Percentiles rank a stretch among this genome's conserved stretches.
phyloP scores from a whole-genome alignment of 2,329 filamentous ascomycete genomes.

The Pseudodiploospora longispora region DNA sequence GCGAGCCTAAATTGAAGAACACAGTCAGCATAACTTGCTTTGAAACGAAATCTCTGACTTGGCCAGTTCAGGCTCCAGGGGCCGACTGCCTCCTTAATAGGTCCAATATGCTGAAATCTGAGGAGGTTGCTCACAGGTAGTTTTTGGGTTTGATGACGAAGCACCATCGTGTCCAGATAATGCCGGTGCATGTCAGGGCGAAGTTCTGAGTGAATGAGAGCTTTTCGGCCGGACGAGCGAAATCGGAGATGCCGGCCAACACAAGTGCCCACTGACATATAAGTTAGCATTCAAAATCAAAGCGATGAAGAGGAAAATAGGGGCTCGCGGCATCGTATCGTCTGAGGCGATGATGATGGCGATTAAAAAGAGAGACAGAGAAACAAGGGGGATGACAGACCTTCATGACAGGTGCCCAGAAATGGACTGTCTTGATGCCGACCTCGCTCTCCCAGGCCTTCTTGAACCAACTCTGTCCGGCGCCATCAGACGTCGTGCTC shows the following conservation, averaged over 20 bases:
- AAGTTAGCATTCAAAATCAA: constrained; percentile 7
- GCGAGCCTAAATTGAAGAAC: constrained; percentile 53
- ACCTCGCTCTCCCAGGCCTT: constrained; percentile 77
- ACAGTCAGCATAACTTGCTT: too few relatives aligned
- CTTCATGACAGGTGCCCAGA: constrained; percentile 97
- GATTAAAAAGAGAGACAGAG: neutral
- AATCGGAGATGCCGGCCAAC: constrained; percentile 84
- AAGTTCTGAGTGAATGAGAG: constrained; percentile 89
- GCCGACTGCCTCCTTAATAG: neutral
- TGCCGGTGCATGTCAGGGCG: constrained; percentile 80
- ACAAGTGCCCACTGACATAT: constrained; percentile 75
- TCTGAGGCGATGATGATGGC: too few relatives aligned
- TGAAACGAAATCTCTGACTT: too few relatives aligned
- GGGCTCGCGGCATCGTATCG: neutral
- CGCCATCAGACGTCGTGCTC: constrained; percentile 51
- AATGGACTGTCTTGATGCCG: constrained; percentile 90
- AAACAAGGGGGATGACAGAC: constrained; percentile 20
- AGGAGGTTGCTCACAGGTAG: constrained; percentile 54
- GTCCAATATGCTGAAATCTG: neutral
- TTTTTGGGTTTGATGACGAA: constrained; percentile 93
- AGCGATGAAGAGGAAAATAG: neutral
- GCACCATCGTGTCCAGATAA: constrained; percentile 99
- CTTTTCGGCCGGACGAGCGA: constrained; percentile 82
- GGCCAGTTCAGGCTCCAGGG: too few relatives aligned
- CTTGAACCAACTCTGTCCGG: constrained; percentile 54